phyloP scores from a whole-genome alignment of 1,284 basidiomycete genomes.

The Irpex sp. region DNA sequence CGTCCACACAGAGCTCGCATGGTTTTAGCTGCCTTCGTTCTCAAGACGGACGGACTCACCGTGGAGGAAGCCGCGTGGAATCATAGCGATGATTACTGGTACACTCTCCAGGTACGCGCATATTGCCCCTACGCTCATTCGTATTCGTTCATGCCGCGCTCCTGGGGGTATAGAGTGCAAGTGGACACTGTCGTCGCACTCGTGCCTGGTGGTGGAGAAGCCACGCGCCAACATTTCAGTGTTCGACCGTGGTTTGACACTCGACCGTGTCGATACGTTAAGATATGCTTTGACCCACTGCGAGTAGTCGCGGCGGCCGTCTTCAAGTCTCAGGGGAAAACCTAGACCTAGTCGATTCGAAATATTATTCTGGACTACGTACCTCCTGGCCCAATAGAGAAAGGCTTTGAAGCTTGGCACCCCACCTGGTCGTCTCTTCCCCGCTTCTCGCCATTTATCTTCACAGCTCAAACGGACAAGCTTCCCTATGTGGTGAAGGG shows the following conservation, averaged over 20 bases:
- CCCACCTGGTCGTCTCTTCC: too few relatives aligned
- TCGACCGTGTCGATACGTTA: too few relatives aligned
- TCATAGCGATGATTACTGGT: slow-evolving; percentile 69
- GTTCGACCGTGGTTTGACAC: slow-evolving; percentile 48
- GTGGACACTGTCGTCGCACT: slow-evolving; percentile 94
- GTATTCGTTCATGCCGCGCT: slow-evolving; percentile 12
- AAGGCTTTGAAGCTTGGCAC: too few relatives aligned
- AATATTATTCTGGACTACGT: too few relatives aligned
- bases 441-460: slow-evolving; percentile 73
- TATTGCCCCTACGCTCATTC: not conserved
- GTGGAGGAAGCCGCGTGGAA: slow-evolving; percentile 87
- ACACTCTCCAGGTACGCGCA: slow-evolving; percentile 61
- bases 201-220: slow-evolving; percentile 93
- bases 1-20: too few relatives aligned
- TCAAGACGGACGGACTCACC: slow-evolving; percentile 44
- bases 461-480: slow-evolving; percentile 97
- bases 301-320: too few relatives aligned
- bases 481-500: slow-evolving; percentile 90
- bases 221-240: slow-evolving; percentile 72
- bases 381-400: too few relatives aligned
- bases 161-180: slow-evolving; percentile 56
- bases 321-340: too few relatives aligned
- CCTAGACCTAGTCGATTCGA: too few relatives aligned
- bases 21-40: too few relatives aligned
- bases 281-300: too few relatives aligned